Base-by-base conservation (phyloP, 305 asterid genomes). In the Fraxinus paxiana region DNA sequence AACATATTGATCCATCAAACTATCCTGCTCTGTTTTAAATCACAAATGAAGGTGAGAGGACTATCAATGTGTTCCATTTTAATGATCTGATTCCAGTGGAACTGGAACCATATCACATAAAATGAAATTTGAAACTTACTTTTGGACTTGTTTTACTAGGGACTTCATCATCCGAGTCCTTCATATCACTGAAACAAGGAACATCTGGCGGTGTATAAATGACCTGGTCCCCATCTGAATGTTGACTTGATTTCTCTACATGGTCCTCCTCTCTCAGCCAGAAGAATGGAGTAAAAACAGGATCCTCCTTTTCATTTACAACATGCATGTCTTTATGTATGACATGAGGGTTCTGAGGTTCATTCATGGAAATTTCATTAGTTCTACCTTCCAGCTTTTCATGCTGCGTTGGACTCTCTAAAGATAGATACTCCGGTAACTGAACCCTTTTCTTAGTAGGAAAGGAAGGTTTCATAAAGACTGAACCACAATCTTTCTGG, bases 141-240 rank as follows among this genome's bases (percentile, higher is more conserved):
- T 85, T 80, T 75, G 89, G 88, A 82, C 88, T 85, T 80, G 54
- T 77, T 80, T 83, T 72, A 81, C 76, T 22, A 71, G 86, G 85
- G 59, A 34, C 82, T 33, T 90, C 97, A 79, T 92, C 98, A 86
- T 94, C 97, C 4, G 92, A 91, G 82, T 92, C 97, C 89, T 91
- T 94, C 80, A 96, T 92, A 88, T 96, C 98, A 65, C 99, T 94
- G 85, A 96, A 96, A 90, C 90, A 88, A 79, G 97, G 98, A 87
- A 74, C 85, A 74, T 85, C 92, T 2, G 81, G 91, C 3, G 97
- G 99, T 51, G 98, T 90, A 76, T 83, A 88, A 86, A 85, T 84
- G 76, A 82, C 38, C 77, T 61, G 84, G 85, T 89, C 89, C 26
- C 70, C 92, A 82, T 84, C 91, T 4, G 94, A 86, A 85, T 80